Evolutionary conservation across 106 monocot species (phyloP), one percentile per base, ranked within the genome.

Genomic region (Allium sativum): DNA sequence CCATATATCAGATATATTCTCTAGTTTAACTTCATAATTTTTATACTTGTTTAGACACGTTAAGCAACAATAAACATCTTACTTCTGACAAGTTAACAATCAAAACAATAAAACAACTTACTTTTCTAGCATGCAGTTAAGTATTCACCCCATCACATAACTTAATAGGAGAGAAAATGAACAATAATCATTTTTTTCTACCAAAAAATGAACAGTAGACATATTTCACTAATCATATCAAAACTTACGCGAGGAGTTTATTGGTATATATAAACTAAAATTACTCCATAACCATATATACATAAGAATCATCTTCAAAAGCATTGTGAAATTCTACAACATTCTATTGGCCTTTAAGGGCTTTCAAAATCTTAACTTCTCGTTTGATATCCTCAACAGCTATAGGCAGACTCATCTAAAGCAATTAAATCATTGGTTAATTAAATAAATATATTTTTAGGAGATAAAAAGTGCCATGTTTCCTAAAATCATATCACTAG

Each of bases 241-340:
- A 31, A 31, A 31, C 31, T 2, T 31, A 31, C 0, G n/a, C n/a
- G n/a, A n/a, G n/a, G n/a, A n/a, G n/a, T n/a, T n/a, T n/a, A n/a
- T n/a, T n/a, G n/a, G n/a, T n/a, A 31, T 31, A 31, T 31, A 55
- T 17, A 17, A 16, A 40, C 16, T 57, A 56, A 58, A 83, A 88
- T 82, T 82, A 93, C 93, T 93, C 93, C 93, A 93, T 93, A 71
- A 89, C 93, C 60, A 93, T 93, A 68, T 88, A 93, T 2, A 93
- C 93, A 78, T 76, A 88, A 57, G 75, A 64, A 64, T 88, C 82
- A 75, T 93, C 88, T 62, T 93, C 93, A 72, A 82, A 93, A 63
- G 88, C 88, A 72, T 93, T 78, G 65, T 84, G 65, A 75, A 93
- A 93, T 44, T 85, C 72, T 50, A 93, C 93, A 60, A 93, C 79